Conservation (phyloP, 129 eudicot genomes). For the Flaveria linearis region DNA sequence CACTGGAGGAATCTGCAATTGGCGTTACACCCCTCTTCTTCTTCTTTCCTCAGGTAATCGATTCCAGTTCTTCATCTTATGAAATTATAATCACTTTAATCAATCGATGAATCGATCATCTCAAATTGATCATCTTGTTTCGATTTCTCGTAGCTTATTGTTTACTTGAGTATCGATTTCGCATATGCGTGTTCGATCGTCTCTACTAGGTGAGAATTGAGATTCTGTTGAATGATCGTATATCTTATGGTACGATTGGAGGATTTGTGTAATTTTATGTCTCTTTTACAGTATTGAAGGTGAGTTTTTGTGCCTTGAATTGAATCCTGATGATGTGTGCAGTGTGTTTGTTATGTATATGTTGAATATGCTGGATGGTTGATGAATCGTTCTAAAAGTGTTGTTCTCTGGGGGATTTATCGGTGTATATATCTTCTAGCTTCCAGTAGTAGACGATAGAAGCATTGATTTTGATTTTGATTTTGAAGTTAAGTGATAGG, state of each 20-base stretch:
- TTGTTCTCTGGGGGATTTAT: not conserved
- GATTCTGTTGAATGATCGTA: slow-evolving; percentile 4
- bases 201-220: too few species aligned
- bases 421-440: not conserved
- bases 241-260: not conserved
- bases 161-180: not conserved
- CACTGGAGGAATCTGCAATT: slow-evolving; percentile 18
- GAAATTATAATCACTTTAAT: too few species aligned
- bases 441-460: not conserved
- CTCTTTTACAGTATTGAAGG: not conserved
- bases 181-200: not conserved
- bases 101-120: not conserved
- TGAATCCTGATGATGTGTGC: too few species aligned
- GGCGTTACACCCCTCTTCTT: not conserved
- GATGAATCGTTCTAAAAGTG: not conserved
- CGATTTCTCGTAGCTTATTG: not conserved
- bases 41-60: slow-evolving; percentile 21
- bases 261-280: slow-evolving; percentile 5
- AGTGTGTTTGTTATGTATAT: not conserved
- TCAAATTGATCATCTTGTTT: too few species aligned
- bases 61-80: too few species aligned
- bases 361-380: not conserved
- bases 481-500: not conserved
- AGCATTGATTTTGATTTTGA: not conserved
- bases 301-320: not conserved